Conservation (phyloP, 306 rosid genomes). For the Trifolium fragiferum region DNA sequence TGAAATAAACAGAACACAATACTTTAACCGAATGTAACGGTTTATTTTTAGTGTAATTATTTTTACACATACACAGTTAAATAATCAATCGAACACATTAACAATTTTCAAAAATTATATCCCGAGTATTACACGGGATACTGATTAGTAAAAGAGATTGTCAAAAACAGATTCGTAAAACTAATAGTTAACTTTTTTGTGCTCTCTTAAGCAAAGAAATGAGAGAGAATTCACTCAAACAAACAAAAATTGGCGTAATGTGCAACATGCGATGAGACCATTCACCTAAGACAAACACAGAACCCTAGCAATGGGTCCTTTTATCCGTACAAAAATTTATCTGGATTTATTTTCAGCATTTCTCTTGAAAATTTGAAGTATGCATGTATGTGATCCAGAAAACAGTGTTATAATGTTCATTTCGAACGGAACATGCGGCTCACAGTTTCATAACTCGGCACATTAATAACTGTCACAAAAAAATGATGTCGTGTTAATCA, state of each 20-base stretch:
- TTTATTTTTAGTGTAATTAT: no score
- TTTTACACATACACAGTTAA: not conserved
- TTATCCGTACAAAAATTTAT: constrained; percentile 40
- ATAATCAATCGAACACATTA: not conserved
- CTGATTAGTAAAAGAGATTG: constrained; percentile 14
- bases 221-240: constrained; percentile 16
- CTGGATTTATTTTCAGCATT: constrained; percentile 47
- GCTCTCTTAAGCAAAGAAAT: not conserved
- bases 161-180: not conserved
- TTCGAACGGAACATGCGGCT: constrained; percentile 68
- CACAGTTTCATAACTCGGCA: constrained; percentile 83
- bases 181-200: not conserved
- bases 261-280: not conserved
- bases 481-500: constrained; percentile 2
- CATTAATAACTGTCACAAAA: constrained; percentile 66
- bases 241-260: not conserved
- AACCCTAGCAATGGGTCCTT: constrained; percentile 41
- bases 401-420: constrained; percentile 48
- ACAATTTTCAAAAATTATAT: not conserved
- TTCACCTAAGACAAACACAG: not conserved
- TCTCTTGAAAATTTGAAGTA: constrained; percentile 39
- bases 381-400: constrained; percentile 2
- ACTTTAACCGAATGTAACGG: no score
- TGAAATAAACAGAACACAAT: no score
- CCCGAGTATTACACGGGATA: not conserved